Evolutionary conservation across 495 filamentous ascomycete species (phyloP), one percentile per base, ranked within the genome.

Genomic region (Xylaria grammica): DNA sequence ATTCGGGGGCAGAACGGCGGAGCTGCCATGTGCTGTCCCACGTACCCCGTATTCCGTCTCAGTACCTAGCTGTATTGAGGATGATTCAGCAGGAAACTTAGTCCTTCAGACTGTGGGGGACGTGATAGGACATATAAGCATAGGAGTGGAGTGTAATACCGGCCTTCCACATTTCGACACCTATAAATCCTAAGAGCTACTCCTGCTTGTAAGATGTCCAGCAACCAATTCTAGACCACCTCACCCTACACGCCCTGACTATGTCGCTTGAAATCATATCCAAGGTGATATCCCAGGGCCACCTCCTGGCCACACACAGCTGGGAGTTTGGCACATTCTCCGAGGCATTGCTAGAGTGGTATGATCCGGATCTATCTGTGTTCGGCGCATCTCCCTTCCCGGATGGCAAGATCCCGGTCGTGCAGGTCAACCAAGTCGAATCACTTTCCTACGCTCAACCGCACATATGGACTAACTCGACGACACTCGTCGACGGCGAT

Each of bases 301-400:
- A 65, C 27, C 49, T 52, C 15, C 65, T 72, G 22, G 65, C 73
- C n/a, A 66, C 73, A 26, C 75, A 77, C 60, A 78, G 75, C 62
- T 83, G 81, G 81, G 81, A 83, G 63, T 79, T 78, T 57, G 80
- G 82, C 30, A 79, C 79, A 15, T 77, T 79, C 34, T 69, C 78
- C 15, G 74, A 84, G 69, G 79, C 82, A 13, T 66, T 84, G n/a
- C 66, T 82, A 2, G 82, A 85, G 66, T 75, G 79, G 57, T 65
- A 82, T 29, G 77, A 74, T 60, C 74, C 79, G 20, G 67, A 70
- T 13, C 62, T 74, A 8, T 75, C 79, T 11, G 81, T 85, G 34
- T 85, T 83, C 55, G 72, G 74, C 34, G 40, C 65, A n/a, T 65
- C 72, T 34, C 72, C 82, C 8, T 84, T 84, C 58, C 78, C 79